Percentiles rank a stretch among this genome's conserved stretches.
These are phyloP conservation scores for Podila verticillata DNA, from an alignment of 192 early-diverging fungal species.

Conservation along the genomic window DNA sequence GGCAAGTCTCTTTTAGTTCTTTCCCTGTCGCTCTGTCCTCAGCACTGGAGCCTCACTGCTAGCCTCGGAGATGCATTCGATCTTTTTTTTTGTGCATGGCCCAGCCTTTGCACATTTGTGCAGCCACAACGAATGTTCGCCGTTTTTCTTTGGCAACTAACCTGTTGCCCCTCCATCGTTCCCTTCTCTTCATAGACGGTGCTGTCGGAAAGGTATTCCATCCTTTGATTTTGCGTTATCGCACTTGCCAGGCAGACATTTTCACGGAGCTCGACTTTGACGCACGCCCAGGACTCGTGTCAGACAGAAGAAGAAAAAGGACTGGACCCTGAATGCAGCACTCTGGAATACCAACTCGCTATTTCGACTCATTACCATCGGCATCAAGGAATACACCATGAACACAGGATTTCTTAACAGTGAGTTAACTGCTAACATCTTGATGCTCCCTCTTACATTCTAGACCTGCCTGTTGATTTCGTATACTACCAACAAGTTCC, in stretches of 20 bases:
- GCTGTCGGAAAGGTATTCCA: slow-evolving; percentile 1
- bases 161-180: no score
- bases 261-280: neutral
- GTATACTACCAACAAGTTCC: slow-evolving; percentile 97
- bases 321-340: no score
- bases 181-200: neutral
- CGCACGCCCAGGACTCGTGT: neutral
- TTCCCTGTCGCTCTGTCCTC: neutral
- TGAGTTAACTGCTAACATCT: neutral
- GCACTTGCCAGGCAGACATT: neutral
- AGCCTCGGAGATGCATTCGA: no score
- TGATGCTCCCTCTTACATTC: neutral
- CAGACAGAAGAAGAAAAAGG: no score
- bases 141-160: no score
- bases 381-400: no score
- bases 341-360: no score
- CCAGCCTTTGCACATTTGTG: neutral
- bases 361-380: no score
- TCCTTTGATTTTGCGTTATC: neutral
- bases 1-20: neutral
- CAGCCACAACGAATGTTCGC: neutral
- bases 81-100: neutral
- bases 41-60: neutral
- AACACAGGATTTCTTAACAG: no score
- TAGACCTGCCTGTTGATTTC: slow-evolving; percentile 95